phyloP scores from a whole-genome alignment of 441 rosid species.

The Croton laevigatus region DNA sequence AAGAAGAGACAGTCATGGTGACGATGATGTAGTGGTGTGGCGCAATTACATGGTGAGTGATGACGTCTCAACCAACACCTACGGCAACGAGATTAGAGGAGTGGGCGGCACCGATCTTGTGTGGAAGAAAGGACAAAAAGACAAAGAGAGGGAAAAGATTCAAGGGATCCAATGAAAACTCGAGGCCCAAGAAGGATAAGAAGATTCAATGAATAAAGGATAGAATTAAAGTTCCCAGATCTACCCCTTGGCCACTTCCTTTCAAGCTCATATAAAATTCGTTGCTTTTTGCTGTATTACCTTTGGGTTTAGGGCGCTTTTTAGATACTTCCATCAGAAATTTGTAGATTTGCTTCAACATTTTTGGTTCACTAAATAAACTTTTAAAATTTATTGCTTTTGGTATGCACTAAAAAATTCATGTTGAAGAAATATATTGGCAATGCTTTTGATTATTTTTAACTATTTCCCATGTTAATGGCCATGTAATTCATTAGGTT shows the following conservation, averaged over 20 bases:
- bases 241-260: constrained; percentile 99
- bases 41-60: constrained; percentile 51
- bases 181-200: constrained; percentile 92
- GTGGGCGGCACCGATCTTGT: constrained; percentile 43
- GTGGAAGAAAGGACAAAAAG: constrained; percentile 92
- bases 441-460: background rate
- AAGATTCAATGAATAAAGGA: constrained; percentile 84
- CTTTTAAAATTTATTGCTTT: background rate
- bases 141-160: constrained; percentile 94
- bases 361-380: background rate
- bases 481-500: background rate
- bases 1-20: constrained; percentile 27
- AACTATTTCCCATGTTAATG: too few relatives aligned
- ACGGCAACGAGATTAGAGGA: constrained; percentile 20
- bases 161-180: constrained; percentile 80
- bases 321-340: background rate
- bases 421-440: background rate
- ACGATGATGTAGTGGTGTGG: constrained; percentile 71
- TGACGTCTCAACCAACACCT: constrained; percentile 26
- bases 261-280: constrained; percentile 77
- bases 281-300: background rate
- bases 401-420: background rate
- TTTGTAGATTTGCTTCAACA: background rate
- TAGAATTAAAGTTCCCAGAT: constrained; percentile 85
- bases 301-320: background rate